These are phyloP conservation scores for Multifurca ochricompacta DNA, from an alignment of 768 basidiomycete genomes.

Conservation along the genomic window DNA sequence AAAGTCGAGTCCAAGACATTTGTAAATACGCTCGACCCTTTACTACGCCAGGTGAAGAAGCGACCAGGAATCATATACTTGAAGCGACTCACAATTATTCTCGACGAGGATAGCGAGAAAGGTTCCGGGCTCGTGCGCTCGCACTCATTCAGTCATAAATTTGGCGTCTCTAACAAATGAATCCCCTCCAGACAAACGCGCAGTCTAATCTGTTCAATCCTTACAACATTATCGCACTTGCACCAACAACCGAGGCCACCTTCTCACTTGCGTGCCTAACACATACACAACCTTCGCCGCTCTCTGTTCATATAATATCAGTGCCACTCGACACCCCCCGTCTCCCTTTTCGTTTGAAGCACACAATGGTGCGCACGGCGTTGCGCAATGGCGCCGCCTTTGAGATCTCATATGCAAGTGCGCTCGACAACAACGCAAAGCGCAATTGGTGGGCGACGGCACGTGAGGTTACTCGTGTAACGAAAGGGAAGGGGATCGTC, in stretches of 20 bases:
- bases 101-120: slow-evolving; percentile 81
- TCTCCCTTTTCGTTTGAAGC: slow-evolving; percentile 74
- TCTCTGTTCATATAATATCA: slow-evolving; percentile 76
- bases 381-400: slow-evolving; percentile 78
- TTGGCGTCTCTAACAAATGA: neutral
- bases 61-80: slow-evolving; percentile 57
- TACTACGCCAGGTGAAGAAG: slow-evolving; percentile 53
- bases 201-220: slow-evolving; percentile 50
- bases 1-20: slow-evolving; percentile 67
- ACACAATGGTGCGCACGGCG: slow-evolving; percentile 74
- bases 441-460: slow-evolving; percentile 82
- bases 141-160: neutral
- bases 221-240: slow-evolving; percentile 73
- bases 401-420: slow-evolving; percentile 72
- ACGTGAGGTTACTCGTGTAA: slow-evolving; percentile 68
- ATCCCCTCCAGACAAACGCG: slow-evolving; percentile 54
- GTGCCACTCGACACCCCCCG: slow-evolving; percentile 72
- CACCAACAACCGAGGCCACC: slow-evolving; percentile 62
- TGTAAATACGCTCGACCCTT: slow-evolving; percentile 49
- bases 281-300: slow-evolving; percentile 63
- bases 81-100: slow-evolving; percentile 70
- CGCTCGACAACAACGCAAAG: slow-evolving; percentile 53
- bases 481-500: slow-evolving; percentile 71
- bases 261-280: slow-evolving; percentile 78
- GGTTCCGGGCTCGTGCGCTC: slow-evolving; percentile 67